These are phyloP conservation scores for Fraxinus albicans DNA, from an alignment of 305 asterid species.

Conservation along the genomic window DNA sequence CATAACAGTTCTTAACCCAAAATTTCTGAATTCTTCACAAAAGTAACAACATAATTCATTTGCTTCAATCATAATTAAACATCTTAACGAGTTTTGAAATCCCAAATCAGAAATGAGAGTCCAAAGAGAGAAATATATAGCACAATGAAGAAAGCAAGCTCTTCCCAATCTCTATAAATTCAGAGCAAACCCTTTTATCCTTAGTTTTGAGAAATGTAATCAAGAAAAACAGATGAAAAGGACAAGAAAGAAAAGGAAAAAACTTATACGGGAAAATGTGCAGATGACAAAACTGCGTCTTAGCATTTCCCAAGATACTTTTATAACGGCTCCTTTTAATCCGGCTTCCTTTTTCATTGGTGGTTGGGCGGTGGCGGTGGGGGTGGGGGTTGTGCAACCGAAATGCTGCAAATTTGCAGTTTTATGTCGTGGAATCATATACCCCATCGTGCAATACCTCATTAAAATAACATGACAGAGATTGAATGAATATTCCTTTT, in stretches of 20 bases:
- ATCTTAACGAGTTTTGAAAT: background rate
- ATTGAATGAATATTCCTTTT: background rate
- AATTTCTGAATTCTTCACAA: background rate
- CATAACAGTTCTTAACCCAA: background rate
- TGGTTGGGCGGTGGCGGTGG: background rate
- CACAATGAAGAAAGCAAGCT: conserved; percentile 21
- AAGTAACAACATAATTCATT: background rate
- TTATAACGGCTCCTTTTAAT: conserved; percentile 33
- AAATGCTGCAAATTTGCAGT: background rate
- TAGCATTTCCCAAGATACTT: background rate
- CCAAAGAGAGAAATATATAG: background rate
- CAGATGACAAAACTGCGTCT: conserved; percentile 29
- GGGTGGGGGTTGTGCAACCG: background rate
- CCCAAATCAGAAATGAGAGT: conserved; percentile 19
- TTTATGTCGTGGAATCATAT: background rate
- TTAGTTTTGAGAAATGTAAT: conserved; percentile 10
- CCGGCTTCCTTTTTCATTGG: background rate
- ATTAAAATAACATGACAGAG: background rate
- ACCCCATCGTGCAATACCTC: background rate
- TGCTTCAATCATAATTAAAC: background rate
- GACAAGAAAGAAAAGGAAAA: background rate
- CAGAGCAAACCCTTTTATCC: conserved; percentile 9
- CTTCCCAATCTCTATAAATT: background rate
- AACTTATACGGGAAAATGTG: conserved; percentile 20
- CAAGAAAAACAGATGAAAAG: background rate